Conservation (phyloP, 2,329 filamentous ascomycete genomes). For the Botrytis medusae region DNA sequence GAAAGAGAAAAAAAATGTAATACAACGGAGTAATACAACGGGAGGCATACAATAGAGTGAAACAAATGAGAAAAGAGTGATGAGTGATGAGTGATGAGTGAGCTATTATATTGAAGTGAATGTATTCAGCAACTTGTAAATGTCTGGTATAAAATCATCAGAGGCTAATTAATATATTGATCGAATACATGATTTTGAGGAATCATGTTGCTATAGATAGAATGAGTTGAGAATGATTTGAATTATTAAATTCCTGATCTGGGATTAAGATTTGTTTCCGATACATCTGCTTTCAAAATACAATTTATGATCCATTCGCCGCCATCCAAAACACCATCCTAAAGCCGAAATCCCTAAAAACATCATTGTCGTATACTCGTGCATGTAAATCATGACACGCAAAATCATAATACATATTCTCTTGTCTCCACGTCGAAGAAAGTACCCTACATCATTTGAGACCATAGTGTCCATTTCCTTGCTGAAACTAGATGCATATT, state of each 20-base stretch:
- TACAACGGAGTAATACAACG: too few relatives aligned
- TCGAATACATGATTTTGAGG: not conserved
- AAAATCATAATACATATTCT: not conserved
- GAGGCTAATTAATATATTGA: not conserved
- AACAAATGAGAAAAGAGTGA: too few relatives aligned
- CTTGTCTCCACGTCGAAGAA: not conserved
- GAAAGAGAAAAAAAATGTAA: too few relatives aligned
- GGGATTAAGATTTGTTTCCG: not conserved
- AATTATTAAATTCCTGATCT: not conserved
- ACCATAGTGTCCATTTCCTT: not conserved
- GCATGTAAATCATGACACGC: not conserved
- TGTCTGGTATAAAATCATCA: too few relatives aligned
- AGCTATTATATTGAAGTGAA: too few relatives aligned
- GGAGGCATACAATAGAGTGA: too few relatives aligned
- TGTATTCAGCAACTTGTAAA: too few relatives aligned
- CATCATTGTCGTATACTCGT: not conserved
- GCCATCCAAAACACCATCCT: not conserved
- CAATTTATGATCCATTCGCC: not conserved
- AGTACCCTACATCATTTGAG: too few relatives aligned
- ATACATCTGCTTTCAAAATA: not conserved
- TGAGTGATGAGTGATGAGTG: too few relatives aligned
- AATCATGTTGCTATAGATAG: not conserved
- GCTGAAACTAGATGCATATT: not conserved
- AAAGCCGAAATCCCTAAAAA: not conserved
- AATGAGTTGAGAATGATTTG: not conserved